Evolutionary conservation across 441 rosid genomes (phyloP), one percentile per base, ranked within the genome.

Genomic region (Populus hybrid): DNA sequence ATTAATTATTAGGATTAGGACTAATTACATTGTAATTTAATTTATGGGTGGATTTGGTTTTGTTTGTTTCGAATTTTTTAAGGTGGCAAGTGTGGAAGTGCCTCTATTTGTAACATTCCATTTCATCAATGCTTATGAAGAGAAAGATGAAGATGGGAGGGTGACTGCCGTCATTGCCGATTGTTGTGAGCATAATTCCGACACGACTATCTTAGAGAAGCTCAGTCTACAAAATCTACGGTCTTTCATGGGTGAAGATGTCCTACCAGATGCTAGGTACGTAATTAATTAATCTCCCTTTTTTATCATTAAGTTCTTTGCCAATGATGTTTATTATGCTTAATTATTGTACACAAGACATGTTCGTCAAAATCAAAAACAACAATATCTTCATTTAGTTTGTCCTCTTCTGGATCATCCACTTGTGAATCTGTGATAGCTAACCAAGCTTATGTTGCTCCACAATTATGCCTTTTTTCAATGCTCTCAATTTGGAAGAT

Each of bases 71-170:
- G 65, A 40, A 9, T 20, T 64, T 7, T 20, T 75, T 72, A 79
- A 95, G 98, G 97, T 95, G 83, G 86, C 93, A 68, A 93, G 98
- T 28, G 99, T 93, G 86, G 95, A 95, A 79, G 99, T 95, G 36
- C 99, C 99, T 1, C 74, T 94, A 7, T 95, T 42, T 65, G 89
- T 95, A 74, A 92, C 97, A 11, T 95, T 95, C 85, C 99, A 95
- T 82, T 95, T 93, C 87, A 93, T 95, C 74, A 95, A 95, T 77
- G 99, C 98, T 5, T 93, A 93, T 68, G 97, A 95, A 84, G 97
- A 92, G 81, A 86, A 40, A 79, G 94, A 93, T 68, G 92, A 90
- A 64, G 97, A 92, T 0, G 99, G 99, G 10, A 86, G 94, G 75
- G 87, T 89, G 67, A 88, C 84, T 7, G 90, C 86, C 12, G 76